Conservation (phyloP, 2,329 filamentous ascomycete species). For the Pseudopithomyces maydicus region DNA sequence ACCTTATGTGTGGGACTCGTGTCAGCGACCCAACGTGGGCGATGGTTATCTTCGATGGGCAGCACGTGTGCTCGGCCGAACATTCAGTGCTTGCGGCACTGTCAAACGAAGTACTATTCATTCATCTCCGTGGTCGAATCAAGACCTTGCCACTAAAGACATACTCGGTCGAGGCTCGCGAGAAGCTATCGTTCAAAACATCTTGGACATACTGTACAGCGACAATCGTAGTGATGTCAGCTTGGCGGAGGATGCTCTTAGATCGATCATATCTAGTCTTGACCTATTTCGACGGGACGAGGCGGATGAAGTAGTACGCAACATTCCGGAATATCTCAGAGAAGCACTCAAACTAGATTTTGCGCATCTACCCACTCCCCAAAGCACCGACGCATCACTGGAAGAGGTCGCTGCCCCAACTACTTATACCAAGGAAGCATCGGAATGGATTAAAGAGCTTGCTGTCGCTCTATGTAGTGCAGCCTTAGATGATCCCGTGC, state of each 20-base stretch:
- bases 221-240: slow-evolving; percentile 49
- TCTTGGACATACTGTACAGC: slow-evolving; percentile 46
- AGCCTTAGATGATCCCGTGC: slow-evolving; percentile 67
- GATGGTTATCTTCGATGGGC: slow-evolving; percentile 82
- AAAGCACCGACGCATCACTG: slow-evolving; percentile 15
- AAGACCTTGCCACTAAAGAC: slow-evolving; percentile 22
- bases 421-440: slow-evolving; percentile 21
- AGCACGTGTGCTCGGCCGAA: slow-evolving; percentile 79
- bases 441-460: slow-evolving; percentile 67
- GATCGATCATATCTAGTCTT: slow-evolving; percentile 36
- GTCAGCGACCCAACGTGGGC: slow-evolving; percentile 66
- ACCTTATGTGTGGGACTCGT: slow-evolving; percentile 76
- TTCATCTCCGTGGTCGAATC: slow-evolving; percentile 32
- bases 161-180: slow-evolving; percentile 34
- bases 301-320: slow-evolving; percentile 33
- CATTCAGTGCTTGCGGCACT: slow-evolving; percentile 70
- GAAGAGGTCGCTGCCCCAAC: slow-evolving; percentile 22
- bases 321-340: slow-evolving; percentile 36
- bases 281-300: slow-evolving; percentile 24
- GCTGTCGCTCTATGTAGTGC: slow-evolving; percentile 59
- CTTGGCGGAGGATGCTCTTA: slow-evolving; percentile 49
- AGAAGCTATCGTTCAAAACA: slow-evolving; percentile 43
- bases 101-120: slow-evolving; percentile 52
- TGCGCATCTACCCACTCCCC: slow-evolving; percentile 13
- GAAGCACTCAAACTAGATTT: slow-evolving; percentile 33